phyloP scores from a whole-genome alignment of 2,329 filamentous ascomycete species.

The Plectosphaerella plurivora region DNA sequence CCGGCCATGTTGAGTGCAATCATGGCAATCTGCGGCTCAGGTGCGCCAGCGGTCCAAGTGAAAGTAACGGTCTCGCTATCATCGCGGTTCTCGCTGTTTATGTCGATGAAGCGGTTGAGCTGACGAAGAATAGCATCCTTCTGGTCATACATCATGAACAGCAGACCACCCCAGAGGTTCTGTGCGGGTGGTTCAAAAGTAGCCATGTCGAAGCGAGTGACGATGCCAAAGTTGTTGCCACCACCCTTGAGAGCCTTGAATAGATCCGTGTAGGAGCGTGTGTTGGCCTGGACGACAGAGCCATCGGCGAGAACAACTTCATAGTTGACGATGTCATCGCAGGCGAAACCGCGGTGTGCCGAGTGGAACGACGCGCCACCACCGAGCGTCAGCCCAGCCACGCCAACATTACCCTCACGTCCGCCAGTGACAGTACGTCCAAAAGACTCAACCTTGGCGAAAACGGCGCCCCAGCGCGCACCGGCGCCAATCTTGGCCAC shows the following conservation, averaged over 20 bases:
- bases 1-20: constrained; percentile 5
- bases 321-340: constrained; percentile 36
- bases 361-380: constrained; percentile 15
- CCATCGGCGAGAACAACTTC: constrained; percentile 41
- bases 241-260: constrained; percentile 45
- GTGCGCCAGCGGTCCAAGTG: not conserved
- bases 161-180: constrained; percentile 1
- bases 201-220: constrained; percentile 26
- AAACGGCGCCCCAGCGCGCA: constrained; percentile 16
- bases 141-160: constrained; percentile 4
- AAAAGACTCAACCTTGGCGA: constrained; percentile 12
- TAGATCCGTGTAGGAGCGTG: constrained; percentile 30
- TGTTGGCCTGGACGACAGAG: constrained; percentile 32
- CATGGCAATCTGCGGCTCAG: not conserved
- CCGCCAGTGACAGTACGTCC: constrained; percentile 16
- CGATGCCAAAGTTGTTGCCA: constrained; percentile 39
- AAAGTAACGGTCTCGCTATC: not conserved
- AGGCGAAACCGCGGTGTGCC: constrained; percentile 20
- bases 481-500: constrained; percentile 23
- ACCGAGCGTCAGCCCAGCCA: constrained; percentile 24
- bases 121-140: not conserved
- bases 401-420: constrained; percentile 16
- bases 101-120: not conserved
- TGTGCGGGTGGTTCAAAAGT: not conserved
- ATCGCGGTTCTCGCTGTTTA: not conserved